A percentile compares a stretch with the other conserved stretches of the same genome.
These are phyloP conservation scores for Fusarium nygamai DNA, from an alignment of 2,329 filamentous ascomycete genomes.

Conservation along the genomic window DNA sequence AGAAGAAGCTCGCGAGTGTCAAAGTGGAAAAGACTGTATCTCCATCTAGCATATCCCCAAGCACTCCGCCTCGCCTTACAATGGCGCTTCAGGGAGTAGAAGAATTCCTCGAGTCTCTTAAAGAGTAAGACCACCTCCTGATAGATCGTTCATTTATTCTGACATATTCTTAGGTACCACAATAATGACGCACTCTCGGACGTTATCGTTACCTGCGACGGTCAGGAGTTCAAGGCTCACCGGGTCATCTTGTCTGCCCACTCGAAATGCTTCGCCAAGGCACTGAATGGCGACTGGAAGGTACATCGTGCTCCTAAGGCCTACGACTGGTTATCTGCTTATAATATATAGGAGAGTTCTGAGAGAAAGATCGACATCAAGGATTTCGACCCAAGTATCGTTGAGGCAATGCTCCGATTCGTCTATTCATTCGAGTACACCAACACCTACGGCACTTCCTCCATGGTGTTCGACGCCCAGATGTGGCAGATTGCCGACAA, in stretches of 20 bases:
- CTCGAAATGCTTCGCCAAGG: background rate
- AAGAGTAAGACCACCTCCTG: background rate
- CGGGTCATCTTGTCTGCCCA: background rate
- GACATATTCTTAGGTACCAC: too few species aligned
- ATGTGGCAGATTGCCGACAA: background rate
- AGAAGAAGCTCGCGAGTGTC: background rate
- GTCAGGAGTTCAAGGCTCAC: background rate
- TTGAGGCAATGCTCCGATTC: background rate
- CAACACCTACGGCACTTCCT: fast-evolving
- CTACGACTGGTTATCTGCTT: too few species aligned
- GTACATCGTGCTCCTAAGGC: background rate
- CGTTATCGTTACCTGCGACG: background rate
- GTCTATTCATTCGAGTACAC: background rate
- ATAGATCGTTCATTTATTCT: too few species aligned
- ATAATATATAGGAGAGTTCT: background rate
- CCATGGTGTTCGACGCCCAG: background rate
- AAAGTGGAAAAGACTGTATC: background rate
- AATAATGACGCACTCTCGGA: background rate
- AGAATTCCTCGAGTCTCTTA: fast-evolving
- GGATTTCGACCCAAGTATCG: background rate
- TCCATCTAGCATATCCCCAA: background rate
- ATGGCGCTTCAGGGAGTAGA: background rate
- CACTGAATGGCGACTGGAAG: slow-evolving; percentile 6
- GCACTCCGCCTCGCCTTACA: background rate
- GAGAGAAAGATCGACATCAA: background rate